A percentile compares a stretch with the other conserved stretches of the same genome.
These are phyloP conservation scores for Ophiostoma sp. DNA, from an alignment of 2,329 filamentous ascomycete species.

Conservation along the genomic window DNA sequence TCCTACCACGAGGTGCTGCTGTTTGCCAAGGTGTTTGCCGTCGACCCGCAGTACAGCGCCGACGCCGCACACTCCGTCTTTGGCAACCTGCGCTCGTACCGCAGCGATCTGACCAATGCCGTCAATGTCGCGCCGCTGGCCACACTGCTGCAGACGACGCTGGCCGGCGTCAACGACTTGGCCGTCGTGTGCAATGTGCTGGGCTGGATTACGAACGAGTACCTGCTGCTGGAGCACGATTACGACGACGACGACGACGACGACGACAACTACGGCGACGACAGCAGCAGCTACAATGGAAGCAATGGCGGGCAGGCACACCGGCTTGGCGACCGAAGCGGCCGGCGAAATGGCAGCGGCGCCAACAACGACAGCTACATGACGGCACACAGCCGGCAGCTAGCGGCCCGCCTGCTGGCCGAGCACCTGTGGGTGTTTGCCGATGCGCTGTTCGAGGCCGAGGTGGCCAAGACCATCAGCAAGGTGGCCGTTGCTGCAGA, in stretches of 20 bases:
- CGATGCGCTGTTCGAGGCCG: constrained; percentile 50
- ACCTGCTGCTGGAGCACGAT: constrained; percentile 51
- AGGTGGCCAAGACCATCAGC: constrained; percentile 51
- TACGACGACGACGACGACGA: constrained; percentile 40
- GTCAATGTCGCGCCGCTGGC: constrained; percentile 52
- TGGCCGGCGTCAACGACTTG: constrained; percentile 46
- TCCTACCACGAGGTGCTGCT: constrained; percentile 51
- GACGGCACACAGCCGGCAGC: constrained; percentile 49
- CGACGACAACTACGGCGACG: constrained; percentile 39
- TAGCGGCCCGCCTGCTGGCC: constrained; percentile 51
- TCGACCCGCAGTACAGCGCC: constrained; percentile 50
- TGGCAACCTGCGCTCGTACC: constrained; percentile 44
- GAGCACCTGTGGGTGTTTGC: constrained; percentile 55
- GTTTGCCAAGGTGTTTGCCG: constrained; percentile 51
- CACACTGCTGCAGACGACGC: constrained; percentile 44
- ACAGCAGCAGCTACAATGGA: constrained; percentile 15
- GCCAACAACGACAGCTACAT: constrained; percentile 36
- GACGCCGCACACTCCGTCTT: constrained; percentile 44
- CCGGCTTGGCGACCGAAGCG: constrained; percentile 31
- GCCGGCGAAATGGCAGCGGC: background rate
- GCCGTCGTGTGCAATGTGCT: constrained; percentile 51
- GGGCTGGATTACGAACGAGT: constrained; percentile 55
- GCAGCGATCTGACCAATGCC: constrained; percentile 49
- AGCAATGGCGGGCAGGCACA: background rate
- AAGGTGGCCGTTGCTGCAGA: constrained; percentile 45